A percentile compares a stretch with the other conserved stretches of the same genome.
phyloP scores from a whole-genome alignment of 164 flowering plant genomes.

The Umbilicus rupestris region DNA sequence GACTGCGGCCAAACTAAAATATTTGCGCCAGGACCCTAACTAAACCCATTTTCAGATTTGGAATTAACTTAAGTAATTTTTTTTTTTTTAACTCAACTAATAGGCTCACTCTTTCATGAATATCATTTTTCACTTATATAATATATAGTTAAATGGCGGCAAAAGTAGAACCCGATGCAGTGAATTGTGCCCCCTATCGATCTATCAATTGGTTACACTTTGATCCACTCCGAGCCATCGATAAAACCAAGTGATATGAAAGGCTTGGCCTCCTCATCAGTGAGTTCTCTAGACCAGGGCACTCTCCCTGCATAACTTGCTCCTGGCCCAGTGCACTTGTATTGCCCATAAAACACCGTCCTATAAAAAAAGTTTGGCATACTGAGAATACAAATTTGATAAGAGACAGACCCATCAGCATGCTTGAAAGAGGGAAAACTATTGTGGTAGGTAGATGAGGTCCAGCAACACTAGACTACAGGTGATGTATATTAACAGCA shows the following conservation, averaged over 20 bases:
- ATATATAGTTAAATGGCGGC: too few species aligned
- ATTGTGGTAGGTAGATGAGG: not conserved
- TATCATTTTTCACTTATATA: too few species aligned
- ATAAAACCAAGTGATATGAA: conserved; percentile 70
- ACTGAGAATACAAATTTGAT: too few species aligned
- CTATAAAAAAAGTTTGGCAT: conserved; percentile 19
- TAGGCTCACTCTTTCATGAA: too few species aligned
- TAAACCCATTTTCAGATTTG: too few species aligned
- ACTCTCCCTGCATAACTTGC: conserved; percentile 87
- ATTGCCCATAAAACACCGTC: conserved; percentile 95
- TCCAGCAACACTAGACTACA: too few species aligned
- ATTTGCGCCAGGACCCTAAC: too few species aligned
- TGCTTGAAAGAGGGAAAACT: not conserved
- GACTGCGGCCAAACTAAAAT: too few species aligned
- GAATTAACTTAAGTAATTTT: too few species aligned
- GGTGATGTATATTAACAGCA: too few species aligned
- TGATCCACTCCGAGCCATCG: conserved; percentile 94
- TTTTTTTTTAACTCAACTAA: too few species aligned
- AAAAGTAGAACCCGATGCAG: too few species aligned
- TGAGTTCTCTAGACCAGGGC: conserved; percentile 88
- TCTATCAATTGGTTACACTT: conserved; percentile 19
- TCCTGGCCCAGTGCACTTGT: conserved; percentile 92
- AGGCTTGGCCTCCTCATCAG: conserved; percentile 87
- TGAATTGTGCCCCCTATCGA: not conserved
- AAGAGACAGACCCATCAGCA: not conserved